Conservation (phyloP, 2,329 filamentous ascomycete species). For the Penicillium sp. region DNA sequence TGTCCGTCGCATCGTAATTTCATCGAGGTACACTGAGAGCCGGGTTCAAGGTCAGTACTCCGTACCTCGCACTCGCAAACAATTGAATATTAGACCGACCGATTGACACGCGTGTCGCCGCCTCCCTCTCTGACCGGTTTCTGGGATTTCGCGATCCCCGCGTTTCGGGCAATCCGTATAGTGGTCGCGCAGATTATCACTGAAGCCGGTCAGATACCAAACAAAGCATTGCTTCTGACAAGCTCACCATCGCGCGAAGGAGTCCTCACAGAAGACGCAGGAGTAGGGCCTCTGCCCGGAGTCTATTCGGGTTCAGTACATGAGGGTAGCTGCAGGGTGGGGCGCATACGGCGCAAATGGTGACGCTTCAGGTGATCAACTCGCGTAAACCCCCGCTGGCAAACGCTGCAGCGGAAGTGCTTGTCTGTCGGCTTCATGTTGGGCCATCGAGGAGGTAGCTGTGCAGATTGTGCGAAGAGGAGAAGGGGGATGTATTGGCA, state of each 20-base stretch:
- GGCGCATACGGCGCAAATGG: constrained; percentile 46
- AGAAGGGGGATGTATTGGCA: constrained; percentile 11
- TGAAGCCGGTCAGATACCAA: constrained; percentile 14
- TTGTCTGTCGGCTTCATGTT: constrained; percentile 43
- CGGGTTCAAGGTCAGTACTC: background rate
- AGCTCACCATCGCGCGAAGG: constrained; percentile 49
- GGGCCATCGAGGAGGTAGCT: constrained; percentile 29
- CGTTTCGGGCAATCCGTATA: constrained; percentile 46
- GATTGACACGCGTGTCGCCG: constrained; percentile 52
- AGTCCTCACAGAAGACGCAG: constrained; percentile 48
- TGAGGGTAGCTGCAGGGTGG: constrained; percentile 5
- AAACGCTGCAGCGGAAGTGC: constrained; percentile 47
- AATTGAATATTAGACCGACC: constrained; percentile 29
- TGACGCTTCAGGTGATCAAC: constrained; percentile 53
- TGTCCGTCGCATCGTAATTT: constrained; percentile 51
- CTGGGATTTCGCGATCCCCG: constrained; percentile 46
- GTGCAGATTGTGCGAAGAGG: background rate
- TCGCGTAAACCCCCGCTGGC: constrained; percentile 49
- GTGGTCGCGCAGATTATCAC: constrained; percentile 51
- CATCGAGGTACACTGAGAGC: constrained; percentile 47
- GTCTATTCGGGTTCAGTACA: constrained; percentile 35
- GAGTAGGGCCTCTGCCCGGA: constrained; percentile 52
- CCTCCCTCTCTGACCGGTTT: constrained; percentile 49
- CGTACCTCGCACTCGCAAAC: background rate
- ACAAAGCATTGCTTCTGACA: background rate